Percentiles rank a stretch among this genome's conserved stretches.
These are phyloP conservation scores for Protea cynaroides DNA, from an alignment of 164 flowering plant species.

Conservation along the genomic window DNA sequence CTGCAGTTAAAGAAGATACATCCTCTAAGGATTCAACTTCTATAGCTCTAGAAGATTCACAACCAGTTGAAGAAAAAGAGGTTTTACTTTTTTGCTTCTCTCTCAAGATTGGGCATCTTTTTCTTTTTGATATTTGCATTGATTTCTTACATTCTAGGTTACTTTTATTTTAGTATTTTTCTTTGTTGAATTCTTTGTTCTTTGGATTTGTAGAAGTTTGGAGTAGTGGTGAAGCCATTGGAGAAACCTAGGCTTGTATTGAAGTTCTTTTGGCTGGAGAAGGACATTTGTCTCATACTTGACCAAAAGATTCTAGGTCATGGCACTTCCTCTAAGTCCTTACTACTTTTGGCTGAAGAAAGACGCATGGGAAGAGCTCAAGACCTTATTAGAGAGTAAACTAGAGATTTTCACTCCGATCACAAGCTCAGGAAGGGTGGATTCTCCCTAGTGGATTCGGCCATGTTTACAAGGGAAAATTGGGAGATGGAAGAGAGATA, in stretches of 20 bases:
- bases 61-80: conserved; percentile 15
- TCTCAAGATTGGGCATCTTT: conserved; percentile 3
- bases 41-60: background rate
- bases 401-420: no score
- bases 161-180: background rate
- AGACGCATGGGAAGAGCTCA: conserved; percentile 98
- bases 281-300: conserved; percentile 81
- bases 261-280: conserved; percentile 97
- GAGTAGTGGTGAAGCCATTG: conserved; percentile 53
- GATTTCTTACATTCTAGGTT: background rate
- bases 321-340: conserved; percentile 90
- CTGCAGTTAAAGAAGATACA: conserved; percentile 13
- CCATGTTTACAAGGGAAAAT: no score
- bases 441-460: no score
- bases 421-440: no score
- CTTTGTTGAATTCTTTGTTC: background rate
- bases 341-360: conserved; percentile 96
- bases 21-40: background rate
- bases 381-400: conserved; percentile 69
- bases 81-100: conserved; percentile 6
- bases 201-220: conserved; percentile 35
- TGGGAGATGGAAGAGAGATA: no score
- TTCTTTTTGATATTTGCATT: no score
- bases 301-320: conserved; percentile 79
- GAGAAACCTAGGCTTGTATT: conserved; percentile 76